phyloP scores from a whole-genome alignment of 768 basidiomycete species.

The Boletellus sp. region DNA sequence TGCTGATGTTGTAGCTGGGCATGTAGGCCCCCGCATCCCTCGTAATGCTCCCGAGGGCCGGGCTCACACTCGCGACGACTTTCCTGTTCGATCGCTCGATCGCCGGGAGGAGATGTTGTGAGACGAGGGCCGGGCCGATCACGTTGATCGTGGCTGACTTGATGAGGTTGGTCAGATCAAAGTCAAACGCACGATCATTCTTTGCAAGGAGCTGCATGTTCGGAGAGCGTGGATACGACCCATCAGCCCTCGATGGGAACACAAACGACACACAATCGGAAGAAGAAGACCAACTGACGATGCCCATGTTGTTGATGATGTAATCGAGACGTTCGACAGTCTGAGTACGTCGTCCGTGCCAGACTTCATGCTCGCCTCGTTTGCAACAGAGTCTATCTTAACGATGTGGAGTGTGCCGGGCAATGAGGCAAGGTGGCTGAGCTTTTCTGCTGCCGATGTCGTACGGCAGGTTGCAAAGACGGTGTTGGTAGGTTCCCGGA shows the following conservation, averaged over 20 bases:
- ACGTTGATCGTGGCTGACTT: conserved; percentile 30
- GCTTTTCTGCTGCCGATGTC: background rate
- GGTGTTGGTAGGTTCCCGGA: conserved; percentile 1
- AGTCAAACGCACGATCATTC: conserved; percentile 26
- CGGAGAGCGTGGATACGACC: background rate
- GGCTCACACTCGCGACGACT: conserved; percentile 34
- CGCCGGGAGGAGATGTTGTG: conserved; percentile 32
- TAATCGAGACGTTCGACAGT: conserved; percentile 32
- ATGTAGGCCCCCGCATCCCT: conserved; percentile 24
- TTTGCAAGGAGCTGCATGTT: conserved; percentile 12
- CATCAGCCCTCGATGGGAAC: background rate
- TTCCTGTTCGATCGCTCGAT: conserved; percentile 32
- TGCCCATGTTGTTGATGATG: conserved; percentile 38
- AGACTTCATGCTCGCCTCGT: conserved; percentile 26
- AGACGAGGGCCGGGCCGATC: conserved; percentile 34
- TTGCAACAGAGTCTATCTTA: conserved; percentile 32
- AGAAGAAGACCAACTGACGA: conserved; percentile 24
- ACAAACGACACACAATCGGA: background rate
- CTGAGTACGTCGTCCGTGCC: conserved; percentile 18
- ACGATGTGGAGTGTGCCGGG: conserved; percentile 27
- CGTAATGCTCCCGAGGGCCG: conserved; percentile 33
- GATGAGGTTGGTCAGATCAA: conserved; percentile 22
- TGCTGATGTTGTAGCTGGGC: conserved; percentile 37
- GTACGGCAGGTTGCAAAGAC: conserved; percentile 10
- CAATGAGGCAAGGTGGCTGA: background rate